Evolutionary conservation across 192 early-diverging fungal genomes (phyloP).

Genomic region (Globomyces pollinis-pini): DNA sequence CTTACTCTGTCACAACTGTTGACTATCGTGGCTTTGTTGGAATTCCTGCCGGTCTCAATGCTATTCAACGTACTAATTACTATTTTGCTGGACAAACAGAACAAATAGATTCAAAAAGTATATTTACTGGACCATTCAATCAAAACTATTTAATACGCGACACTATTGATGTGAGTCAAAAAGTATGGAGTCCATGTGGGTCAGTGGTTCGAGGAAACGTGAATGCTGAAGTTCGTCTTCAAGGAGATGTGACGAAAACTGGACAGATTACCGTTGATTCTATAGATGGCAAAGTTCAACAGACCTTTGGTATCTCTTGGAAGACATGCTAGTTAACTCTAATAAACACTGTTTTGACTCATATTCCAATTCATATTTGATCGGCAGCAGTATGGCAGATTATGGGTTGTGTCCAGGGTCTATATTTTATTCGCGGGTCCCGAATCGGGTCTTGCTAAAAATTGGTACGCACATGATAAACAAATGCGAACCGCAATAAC

Average conservation of each 20-base stretch:
- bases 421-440: too few species aligned
- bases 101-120: not conserved
- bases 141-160: constrained; percentile 9
- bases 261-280: constrained; percentile 5
- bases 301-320: constrained; percentile 21
- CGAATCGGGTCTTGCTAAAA: too few species aligned
- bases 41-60: constrained; percentile 2
- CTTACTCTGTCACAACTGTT: not conserved
- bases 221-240: constrained; percentile 16
- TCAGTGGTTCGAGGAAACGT: constrained; percentile 10
- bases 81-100: constrained; percentile 4
- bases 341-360: not conserved
- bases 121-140: constrained; percentile 8
- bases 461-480: too few species aligned
- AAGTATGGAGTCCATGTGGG: constrained; percentile 20
- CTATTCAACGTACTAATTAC: not conserved
- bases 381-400: too few species aligned
- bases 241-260: not conserved
- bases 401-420: too few species aligned
- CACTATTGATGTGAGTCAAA: not conserved
- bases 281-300: constrained; percentile 17
- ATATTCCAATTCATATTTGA: not conserved
- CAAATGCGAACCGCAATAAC: too few species aligned
- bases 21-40: constrained; percentile 12
- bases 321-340: constrained; percentile 1